Percentiles rank a stretch among this genome's conserved stretches.
These are phyloP conservation scores for Fusarium sp. DNA, from an alignment of 2,329 filamentous ascomycete species.

Conservation along the genomic window DNA sequence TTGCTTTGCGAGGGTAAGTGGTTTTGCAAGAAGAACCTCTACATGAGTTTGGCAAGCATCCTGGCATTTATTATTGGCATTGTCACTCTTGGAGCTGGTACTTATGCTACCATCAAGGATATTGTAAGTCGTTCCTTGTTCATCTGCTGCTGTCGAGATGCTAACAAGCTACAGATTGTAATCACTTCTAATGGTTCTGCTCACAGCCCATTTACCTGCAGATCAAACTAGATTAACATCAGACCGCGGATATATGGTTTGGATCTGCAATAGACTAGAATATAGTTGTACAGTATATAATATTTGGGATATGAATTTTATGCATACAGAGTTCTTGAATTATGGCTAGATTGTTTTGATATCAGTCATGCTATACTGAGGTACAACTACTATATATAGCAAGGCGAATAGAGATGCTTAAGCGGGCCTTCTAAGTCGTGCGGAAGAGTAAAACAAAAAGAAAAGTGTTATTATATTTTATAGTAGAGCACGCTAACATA, in stretches of 20 bases:
- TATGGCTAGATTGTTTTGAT: no score
- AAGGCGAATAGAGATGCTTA: no score
- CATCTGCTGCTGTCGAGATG: rapidly evolving
- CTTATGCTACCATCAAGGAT: slow-evolving; percentile 36
- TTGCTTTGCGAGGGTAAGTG: slow-evolving; percentile 34
- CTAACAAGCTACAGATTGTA: slow-evolving; percentile 21
- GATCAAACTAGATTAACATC: slow-evolving; percentile 12
- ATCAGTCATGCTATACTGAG: no score
- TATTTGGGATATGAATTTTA: not conserved
- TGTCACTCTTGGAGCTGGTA: slow-evolving; percentile 34
- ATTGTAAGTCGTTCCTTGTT: slow-evolving; percentile 13
- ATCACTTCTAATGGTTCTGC: slow-evolving; percentile 28
- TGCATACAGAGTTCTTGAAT: no score
- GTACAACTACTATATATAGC: no score
- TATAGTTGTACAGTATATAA: not conserved
- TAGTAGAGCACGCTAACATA: no score
- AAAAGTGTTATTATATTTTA: no score
- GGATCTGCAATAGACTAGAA: not conserved
- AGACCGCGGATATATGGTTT: not conserved
- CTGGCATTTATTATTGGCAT: slow-evolving; percentile 32
- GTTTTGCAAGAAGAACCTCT: slow-evolving; percentile 32
- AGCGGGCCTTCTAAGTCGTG: no score
- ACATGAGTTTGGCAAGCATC: slow-evolving; percentile 29
- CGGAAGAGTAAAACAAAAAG: no score
- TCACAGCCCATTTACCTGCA: slow-evolving; percentile 40